Evolutionary conservation across 495 filamentous ascomycete genomes (phyloP), one percentile per base, ranked within the genome.

Genomic region (Aspergillus cristatus): DNA sequence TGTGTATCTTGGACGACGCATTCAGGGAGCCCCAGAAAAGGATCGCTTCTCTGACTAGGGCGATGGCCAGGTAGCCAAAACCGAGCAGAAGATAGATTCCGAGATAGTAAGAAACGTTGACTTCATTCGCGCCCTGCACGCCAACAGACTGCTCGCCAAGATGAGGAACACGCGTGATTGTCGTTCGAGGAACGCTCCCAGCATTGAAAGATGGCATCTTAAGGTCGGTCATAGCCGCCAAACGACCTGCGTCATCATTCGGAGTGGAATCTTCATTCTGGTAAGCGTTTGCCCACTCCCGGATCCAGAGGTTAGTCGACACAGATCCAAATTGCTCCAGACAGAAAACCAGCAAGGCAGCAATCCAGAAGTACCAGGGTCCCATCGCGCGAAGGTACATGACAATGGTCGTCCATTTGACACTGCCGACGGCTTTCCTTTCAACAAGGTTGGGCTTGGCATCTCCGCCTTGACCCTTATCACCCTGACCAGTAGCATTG

Each of bases 381-480:
- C 93, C 93, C 93, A 97, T 97, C 32, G 87, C 73, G 14, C 55
- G 54, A 14, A 99, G 70, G 57, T 96, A 99, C 51, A 94, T 78
- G 22, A 71, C 65, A 50, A 97, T 78, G 32, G 94, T 86, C 17
- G 70, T 67, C 74, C 83, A 82, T 53, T 94, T 86, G 47, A 99
- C 85, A 25, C 87, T 79, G 24, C 91, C 91, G 34, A 70, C 71
- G 12, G 83, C 78, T 57, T 93, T 95, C 2, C 65, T 68, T 55
- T 99, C 91, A 34, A 68, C 63, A 47, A 76, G 60, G 7, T 75
- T 71, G 34, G 70, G 56, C 24, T 72, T 67, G 14, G 61, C 61
- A 17, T 68, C 63, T 33, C 71, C 68, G 64, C 68, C 47, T 70
- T 72, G 61, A 26, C 44, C 40, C 30, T 42, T 38, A 35, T 65